Evolutionary conservation across 2,329 filamentous ascomycete species (phyloP), one percentile per base, ranked within the genome.

Genomic region (Ascochyta koolunga): DNA sequence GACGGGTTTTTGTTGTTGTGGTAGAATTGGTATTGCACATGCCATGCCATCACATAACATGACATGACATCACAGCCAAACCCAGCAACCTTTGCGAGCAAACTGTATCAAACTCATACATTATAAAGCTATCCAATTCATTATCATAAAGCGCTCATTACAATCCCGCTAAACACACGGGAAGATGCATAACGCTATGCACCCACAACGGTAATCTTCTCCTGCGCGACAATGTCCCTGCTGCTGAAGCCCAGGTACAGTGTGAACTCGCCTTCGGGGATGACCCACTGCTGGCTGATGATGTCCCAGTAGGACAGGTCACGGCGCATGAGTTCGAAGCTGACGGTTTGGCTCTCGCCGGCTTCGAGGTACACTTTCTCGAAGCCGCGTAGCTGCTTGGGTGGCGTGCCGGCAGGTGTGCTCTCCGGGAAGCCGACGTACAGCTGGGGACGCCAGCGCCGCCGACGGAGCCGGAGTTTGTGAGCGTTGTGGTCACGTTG

Each of bases 291-390:
- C 80, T 96, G 91, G 18, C 77, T 72, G 0, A 71, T 79, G 1
- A 84, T 78, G 62, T 96, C 90, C 93, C 93, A 97, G 78, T 91
- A 95, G 73, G 89, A 91, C 56, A 97, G 63, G 69, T 97, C 93
- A 50, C 91, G 85, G 31, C 93, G 83, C 19, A 86, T 91, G 45
- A 97, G 75, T 25, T 86, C 82, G 1, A 85, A 87, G 0, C 73
- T 79, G 76, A 95, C 95, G 3, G 80, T 83, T n/a, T 79, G 80
- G 41, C 81, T 84, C 73, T 85, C 76, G 18, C 90, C 90, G 0
- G 75, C 60, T n/a, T 70, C 63, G 1, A 86, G 70, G 22, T 69
- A 66, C 1, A 82, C 66, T 73, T 85, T 85, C n/a, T 81, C 78
- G 59, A 86, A 86, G 16, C 71, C 71, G 31, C 71, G 65, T 24